Evolutionary conservation across 83 land plant genomes (phyloP), one percentile per base, ranked within the genome.

Genomic region (Picea engelmannii): DNA sequence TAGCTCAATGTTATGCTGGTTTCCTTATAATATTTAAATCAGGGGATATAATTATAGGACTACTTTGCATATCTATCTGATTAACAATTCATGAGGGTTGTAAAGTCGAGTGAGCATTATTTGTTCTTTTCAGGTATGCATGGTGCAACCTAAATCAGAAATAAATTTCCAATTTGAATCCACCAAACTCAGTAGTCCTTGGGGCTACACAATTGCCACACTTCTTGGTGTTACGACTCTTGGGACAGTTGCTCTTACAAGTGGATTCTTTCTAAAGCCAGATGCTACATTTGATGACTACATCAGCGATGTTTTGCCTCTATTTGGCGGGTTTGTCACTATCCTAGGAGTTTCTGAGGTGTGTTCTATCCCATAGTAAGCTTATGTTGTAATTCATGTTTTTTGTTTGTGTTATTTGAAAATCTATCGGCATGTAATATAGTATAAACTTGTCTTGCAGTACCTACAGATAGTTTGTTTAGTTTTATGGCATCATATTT

Each of bases 91-190:
- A 47, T 38, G 18, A 69, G 3, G 6, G n/a, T 70, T 70, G 38
- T 38, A 70, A 70, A 69, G n/a, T 44, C 38, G 11, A 69, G 20
- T 35, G 70, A 49, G 64, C 38, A n/a, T 40, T 44, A 25, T 20
- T 76, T 25, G 20, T 16, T n/a, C 16, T 87, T 69, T 68, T 80
- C 86, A 92, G 99, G 98, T 88, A 3, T 93, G 96, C 87, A 80
- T 97, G 88, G 99, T 97, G 68, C 99, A 97, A 83, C 99, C 99
- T 2, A 97, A 97, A 82, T 82, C 91, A 65, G 99, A 97, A 84
- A 95, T 97, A 24, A 98, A 97, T 83, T 86, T 93, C 23, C 95
- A 97, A 81, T 91, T 95, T 71, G 96, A 95, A 81, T 78, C 88
- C 2, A 87, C 91, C 31, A 93, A 87, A 44, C 84, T 97, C 78